These are phyloP conservation scores for Yamadazyma sp. DNA, from an alignment of 805 yeast genomes.

Conservation along the genomic window DNA sequence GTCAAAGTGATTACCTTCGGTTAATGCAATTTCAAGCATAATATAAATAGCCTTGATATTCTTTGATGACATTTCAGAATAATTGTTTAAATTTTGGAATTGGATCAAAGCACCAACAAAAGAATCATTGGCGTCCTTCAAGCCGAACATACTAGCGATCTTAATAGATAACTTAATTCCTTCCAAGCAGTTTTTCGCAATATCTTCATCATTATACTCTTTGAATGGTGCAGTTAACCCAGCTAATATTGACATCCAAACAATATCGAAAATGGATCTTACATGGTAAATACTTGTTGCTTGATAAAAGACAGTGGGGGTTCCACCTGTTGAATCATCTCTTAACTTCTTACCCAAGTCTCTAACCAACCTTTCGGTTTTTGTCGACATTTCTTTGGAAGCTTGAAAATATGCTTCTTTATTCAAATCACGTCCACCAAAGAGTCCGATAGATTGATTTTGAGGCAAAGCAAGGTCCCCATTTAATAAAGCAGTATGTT, in stretches of 20 bases:
- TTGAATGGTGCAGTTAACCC: slow-evolving; percentile 92
- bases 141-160: slow-evolving; percentile 78
- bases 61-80: slow-evolving; percentile 72
- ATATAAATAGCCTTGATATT: slow-evolving; percentile 78
- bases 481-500: slow-evolving; percentile 81
- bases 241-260: slow-evolving; percentile 97
- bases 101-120: slow-evolving; percentile 88
- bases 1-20: slow-evolving; percentile 68
- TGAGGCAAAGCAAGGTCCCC: slow-evolving; percentile 46
- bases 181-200: slow-evolving; percentile 68
- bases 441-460: slow-evolving; percentile 49
- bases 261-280: slow-evolving; percentile 84
- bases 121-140: slow-evolving; percentile 82
- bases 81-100: slow-evolving; percentile 75
- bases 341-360: slow-evolving; percentile 51
- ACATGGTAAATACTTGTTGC: slow-evolving; percentile 91
- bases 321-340: slow-evolving; percentile 32
- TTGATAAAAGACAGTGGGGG: slow-evolving; percentile 52
- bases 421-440: slow-evolving; percentile 64
- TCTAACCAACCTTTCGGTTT: slow-evolving; percentile 81
- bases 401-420: slow-evolving; percentile 91
- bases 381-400: slow-evolving; percentile 84
- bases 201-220: slow-evolving; percentile 75
- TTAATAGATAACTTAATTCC: slow-evolving; percentile 82
- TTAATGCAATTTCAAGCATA: slow-evolving; percentile 70